Evolutionary conservation across 805 yeast species (phyloP), one percentile per base, ranked within the genome.

Genomic region (Wickerhamomyces chaumierensis): DNA sequence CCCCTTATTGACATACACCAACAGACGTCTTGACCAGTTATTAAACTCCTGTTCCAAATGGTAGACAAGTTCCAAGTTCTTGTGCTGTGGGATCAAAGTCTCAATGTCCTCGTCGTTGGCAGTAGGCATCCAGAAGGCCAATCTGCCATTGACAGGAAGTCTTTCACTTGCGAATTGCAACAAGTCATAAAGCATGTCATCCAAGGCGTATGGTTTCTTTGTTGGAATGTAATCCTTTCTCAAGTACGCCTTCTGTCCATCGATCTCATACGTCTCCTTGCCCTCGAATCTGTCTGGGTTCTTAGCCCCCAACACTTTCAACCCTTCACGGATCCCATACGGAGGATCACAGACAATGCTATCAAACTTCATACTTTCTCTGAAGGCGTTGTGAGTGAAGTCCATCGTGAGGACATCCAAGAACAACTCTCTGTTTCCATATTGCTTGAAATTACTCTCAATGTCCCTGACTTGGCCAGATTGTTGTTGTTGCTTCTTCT

Each of bases 41-140:
- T 83, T 78, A 61, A 92, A 92, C 46, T 77, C 84, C 57, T 92
- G 98, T 31, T 81, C 90, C 43, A 94, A 68, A 42, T 78, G 75
- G 47, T 81, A 77, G 36, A 79, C 62, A 48, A 87, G 65, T 49
- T 82, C 81, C 41, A 92, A 58, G 33, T 71, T 73, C 43, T 73
- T 68, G 58, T 92, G 96, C 48, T 75, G 77, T 5, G 97, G 97
- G 19, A 88, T 75, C 38, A 70, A 65, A 35, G 82, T 75, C 40
- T 69, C 73, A 28, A 75, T 67, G 45, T 72, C 76, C 47, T 83
- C 94, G 51, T 84, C 94, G 55, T 88, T 87, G 1, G 96, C 94
- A 1, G 94, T 81, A 0, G 98, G 98, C 92, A 88, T 85, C 98
- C 98, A 92, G 58, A 87, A 88, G 20, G 92, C 84, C 28, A 92